Evolutionary conservation across 2,329 filamentous ascomycete genomes (phyloP).

Genomic region (Sporothrix luriei): DNA sequence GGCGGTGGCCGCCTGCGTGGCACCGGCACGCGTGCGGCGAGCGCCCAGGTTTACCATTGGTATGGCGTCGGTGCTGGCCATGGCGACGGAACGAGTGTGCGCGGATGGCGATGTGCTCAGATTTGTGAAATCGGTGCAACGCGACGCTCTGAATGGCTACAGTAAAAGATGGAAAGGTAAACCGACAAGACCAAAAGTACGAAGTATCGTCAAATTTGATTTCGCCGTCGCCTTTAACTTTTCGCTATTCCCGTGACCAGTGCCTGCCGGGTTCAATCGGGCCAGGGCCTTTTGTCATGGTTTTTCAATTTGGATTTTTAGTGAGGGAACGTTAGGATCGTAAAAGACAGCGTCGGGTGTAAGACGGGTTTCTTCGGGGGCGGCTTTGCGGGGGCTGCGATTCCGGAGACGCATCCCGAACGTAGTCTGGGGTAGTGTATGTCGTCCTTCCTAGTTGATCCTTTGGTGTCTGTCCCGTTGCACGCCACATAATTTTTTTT

Average conservation of each 20-base stretch:
- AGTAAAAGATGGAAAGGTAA: neutral
- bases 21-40: conserved; percentile 28
- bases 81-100: neutral
- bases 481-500: no score
- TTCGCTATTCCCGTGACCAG: neutral
- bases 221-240: neutral
- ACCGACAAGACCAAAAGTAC: neutral
- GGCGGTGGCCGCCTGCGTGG: neutral
- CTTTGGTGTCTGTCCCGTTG: neutral
- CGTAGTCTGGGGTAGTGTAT: neutral
- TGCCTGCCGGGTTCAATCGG: conserved; percentile 12
- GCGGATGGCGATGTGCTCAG: neutral
- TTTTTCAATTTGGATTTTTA: neutral
- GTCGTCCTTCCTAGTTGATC: no score
- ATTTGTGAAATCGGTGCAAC: neutral
- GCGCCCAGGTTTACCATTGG: conserved; percentile 19
- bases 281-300: conserved; percentile 1
- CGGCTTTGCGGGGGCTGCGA: conserved; percentile 8
- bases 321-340: conserved; percentile 17
- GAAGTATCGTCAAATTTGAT: neutral
- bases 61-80: conserved; percentile 21
- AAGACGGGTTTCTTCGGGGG: conserved; percentile 19
- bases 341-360: conserved; percentile 18
- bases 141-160: neutral
- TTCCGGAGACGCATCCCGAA: conserved; percentile 9